Evolutionary conservation across 2,329 filamentous ascomycete species (phyloP), one percentile per base, ranked within the genome.

Genomic region (Sarocladium strictum): DNA sequence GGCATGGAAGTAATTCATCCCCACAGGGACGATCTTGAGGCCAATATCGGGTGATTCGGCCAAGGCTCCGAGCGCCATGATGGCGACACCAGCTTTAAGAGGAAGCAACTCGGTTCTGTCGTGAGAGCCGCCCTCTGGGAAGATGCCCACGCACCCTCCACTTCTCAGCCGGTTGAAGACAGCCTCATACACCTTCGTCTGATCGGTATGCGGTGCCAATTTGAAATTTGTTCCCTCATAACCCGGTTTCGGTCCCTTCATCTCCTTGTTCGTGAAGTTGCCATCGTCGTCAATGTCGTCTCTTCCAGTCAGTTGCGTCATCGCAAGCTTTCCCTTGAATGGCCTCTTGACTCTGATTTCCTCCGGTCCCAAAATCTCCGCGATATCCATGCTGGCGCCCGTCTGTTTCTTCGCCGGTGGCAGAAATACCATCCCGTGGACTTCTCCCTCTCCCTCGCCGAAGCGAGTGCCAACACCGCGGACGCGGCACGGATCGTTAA

Each of bases 1-100:
- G 0, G 93, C 89, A 71, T 97, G 93, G 73, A 99, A 99, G 72
- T 99, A 99, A 72, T 99, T 99, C 93, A 99, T 97, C 63, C 93
- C 93, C 53, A 94, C 92, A 3, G 94, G 94, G 23, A 99, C 90
- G 63, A 99, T 97, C 71, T 92, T 95, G 58, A 99, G 76, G 27
- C 89, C 90, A 65, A 90, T 96, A 59, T 93, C 80, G 2, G 92
- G 92, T 58, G 92, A 84, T 55, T 90, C 86, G 4, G 89, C 90
- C 53, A 97, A 77, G 1, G 94, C 87, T 37, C 93, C 93, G 33
- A 99, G 80, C 12, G 93, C 94, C 93, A 99, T 99, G 65, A 99
- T 94, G 56, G 94, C 94, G 57, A 99, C 90, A 69, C 93, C 93
- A 63, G 94, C 93, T 79, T 97, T 97, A 58, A 97, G 77, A 21